These are phyloP conservation scores for Camelina neglecta DNA, from an alignment of 345 rosid genomes.

Conservation along the genomic window DNA sequence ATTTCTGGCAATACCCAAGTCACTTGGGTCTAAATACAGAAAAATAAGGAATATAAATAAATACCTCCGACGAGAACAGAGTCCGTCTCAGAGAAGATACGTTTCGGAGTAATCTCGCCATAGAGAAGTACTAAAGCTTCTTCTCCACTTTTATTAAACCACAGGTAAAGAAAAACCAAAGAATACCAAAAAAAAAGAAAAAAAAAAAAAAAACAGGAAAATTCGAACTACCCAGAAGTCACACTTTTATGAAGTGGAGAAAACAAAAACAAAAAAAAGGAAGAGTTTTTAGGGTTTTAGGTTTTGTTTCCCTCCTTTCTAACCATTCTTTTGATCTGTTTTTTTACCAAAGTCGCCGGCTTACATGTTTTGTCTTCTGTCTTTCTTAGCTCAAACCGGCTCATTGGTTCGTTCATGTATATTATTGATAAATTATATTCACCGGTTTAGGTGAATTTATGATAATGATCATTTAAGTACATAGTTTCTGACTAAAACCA, in stretches of 20 bases:
- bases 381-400: conserved; percentile 17
- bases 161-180: not conserved
- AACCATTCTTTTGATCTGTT: conserved; percentile 9
- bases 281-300: conserved; percentile 41
- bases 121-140: conserved; percentile 34
- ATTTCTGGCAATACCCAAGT: conserved; percentile 27
- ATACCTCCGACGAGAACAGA: conserved; percentile 53
- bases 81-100: conserved; percentile 50
- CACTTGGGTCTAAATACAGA: not conserved
- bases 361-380: not conserved
- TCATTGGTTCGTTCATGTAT: not conserved
- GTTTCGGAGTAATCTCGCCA: conserved; percentile 71
- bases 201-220: not conserved
- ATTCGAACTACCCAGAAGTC: conserved; percentile 25
- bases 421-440: not conserved
- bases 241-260: conserved; percentile 4
- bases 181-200: not conserved
- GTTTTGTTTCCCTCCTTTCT: conserved; percentile 50
- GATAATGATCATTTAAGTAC: too few species aligned
- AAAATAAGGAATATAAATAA: conserved; percentile 23
- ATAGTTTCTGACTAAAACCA: too few species aligned
- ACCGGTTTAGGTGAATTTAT: not conserved
- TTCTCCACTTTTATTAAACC: not conserved
- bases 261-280: not conserved
- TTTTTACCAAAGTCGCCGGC: not conserved